These are phyloP conservation scores for Yamadazyma laniorum DNA, from an alignment of 805 yeast species.

Conservation along the genomic window DNA sequence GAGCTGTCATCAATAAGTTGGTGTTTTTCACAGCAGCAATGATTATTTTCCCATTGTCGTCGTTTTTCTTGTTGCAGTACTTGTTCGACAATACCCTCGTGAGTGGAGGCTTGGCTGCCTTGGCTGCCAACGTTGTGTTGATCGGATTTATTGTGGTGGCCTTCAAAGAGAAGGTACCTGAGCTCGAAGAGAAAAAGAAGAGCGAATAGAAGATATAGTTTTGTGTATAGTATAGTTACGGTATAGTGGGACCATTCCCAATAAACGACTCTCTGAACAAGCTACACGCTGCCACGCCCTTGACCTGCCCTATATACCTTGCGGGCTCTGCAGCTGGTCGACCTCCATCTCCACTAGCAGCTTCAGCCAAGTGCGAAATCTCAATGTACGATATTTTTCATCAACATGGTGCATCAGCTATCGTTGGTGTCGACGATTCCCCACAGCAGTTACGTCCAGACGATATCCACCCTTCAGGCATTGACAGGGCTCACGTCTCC, in stretches of 20 bases:
- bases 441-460: conserved; percentile 38
- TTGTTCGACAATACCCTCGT: conserved; percentile 53
- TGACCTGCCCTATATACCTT: no score
- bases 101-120: conserved; percentile 80
- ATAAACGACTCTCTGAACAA: no score
- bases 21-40: conserved; percentile 74
- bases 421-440: conserved; percentile 47
- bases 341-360: no score
- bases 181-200: conserved; percentile 33
- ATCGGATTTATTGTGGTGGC: conserved; percentile 74
- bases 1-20: conserved; percentile 65
- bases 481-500: conserved; percentile 50
- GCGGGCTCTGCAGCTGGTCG: no score
- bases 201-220: no score
- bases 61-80: conserved; percentile 59
- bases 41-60: conserved; percentile 63
- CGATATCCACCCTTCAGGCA: conserved; percentile 49
- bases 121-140: conserved; percentile 69
- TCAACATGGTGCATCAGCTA: conserved; percentile 53
- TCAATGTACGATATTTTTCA: no score
- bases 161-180: conserved; percentile 58
- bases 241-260: conserved; percentile 11
- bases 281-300: no score
- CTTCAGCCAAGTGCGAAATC: no score
- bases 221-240: no score